Evolutionary conservation across 73 alveolate species (phyloP).

Genomic region (Blepharisma stoltei): DNA sequence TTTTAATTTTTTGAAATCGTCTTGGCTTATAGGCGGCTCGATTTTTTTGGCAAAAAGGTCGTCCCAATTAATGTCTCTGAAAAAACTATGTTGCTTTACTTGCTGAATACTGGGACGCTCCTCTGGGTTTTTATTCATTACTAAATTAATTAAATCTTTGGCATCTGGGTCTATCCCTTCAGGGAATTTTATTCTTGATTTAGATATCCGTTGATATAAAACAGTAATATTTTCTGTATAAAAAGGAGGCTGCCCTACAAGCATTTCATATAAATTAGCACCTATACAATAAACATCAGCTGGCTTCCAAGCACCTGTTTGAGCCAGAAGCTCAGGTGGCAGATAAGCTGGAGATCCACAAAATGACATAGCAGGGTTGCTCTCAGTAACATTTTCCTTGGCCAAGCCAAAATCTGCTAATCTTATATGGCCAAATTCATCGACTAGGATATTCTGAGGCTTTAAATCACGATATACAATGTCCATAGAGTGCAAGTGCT

Average conservation of each 20-base stretch:
- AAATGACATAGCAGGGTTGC: conserved; percentile 50
- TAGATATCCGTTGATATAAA: not conserved
- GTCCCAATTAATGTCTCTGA: not conserved
- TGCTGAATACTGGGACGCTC: not conserved
- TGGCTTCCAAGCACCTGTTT: conserved; percentile 60
- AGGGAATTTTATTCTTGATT: conserved; percentile 11
- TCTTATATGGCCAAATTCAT: conserved; percentile 58
- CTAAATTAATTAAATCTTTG: not conserved
- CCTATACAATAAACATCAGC: conserved; percentile 73
- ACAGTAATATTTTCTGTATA: conserved; percentile 29
- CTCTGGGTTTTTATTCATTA: not conserved
- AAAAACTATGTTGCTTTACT: not conserved
- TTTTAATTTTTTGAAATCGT: too few relatives aligned
- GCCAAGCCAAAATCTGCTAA: conserved; percentile 69
- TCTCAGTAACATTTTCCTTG: conserved; percentile 59
- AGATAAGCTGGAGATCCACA: conserved; percentile 75
- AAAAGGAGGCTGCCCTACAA: conserved; percentile 64
- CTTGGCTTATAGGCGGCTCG: not conserved
- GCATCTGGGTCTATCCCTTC: not conserved
- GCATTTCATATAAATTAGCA: conserved; percentile 69
- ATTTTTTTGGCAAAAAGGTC: not conserved
- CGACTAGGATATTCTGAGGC: conserved; percentile 64
- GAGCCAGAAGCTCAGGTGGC: conserved; percentile 58
- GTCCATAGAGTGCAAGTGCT: conserved; percentile 51
- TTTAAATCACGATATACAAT: conserved; percentile 64